A percentile compares a stretch with the other conserved stretches of the same genome.
These are phyloP conservation scores for Deuterostichococcus epilithicus DNA, from an alignment of 139 green algal genomes.

Conservation along the genomic window DNA sequence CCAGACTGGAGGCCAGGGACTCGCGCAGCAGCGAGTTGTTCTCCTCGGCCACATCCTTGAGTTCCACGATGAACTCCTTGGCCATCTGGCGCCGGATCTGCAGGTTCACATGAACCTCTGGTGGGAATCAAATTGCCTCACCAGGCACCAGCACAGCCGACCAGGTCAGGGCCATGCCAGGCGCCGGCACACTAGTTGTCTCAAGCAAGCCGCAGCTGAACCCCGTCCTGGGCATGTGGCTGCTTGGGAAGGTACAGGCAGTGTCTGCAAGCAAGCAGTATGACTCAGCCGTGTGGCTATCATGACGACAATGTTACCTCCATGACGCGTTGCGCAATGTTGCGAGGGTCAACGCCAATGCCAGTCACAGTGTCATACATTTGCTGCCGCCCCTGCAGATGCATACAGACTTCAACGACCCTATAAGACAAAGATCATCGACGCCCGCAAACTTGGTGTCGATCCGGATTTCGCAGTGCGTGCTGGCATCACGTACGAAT, in stretches of 20 bases:
- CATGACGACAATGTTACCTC: conserved; percentile 60
- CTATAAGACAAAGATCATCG: neutral
- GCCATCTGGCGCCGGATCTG: conserved; percentile 70
- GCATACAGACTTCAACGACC: neutral
- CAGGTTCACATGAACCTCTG: neutral
- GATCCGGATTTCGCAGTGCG: no score
- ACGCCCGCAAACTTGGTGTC: no score
- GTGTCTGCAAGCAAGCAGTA: neutral
- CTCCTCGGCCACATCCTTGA: conserved; percentile 51
- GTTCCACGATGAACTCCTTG: conserved; percentile 76
- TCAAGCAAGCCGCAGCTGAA: neutral
- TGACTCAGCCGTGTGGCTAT: neutral
- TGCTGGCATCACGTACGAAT: no score
- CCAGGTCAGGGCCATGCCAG: no score
- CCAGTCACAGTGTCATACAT: conserved; percentile 52
- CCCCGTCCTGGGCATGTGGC: neutral
- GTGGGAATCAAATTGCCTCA: no score
- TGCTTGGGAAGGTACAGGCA: neutral
- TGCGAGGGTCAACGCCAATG: conserved; percentile 70
- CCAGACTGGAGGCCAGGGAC: conserved; percentile 17
- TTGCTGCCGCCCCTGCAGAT: conserved; percentile 24
- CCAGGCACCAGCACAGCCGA: no score
- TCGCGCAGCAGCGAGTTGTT: conserved; percentile 56
- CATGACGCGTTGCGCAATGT: conserved; percentile 83
- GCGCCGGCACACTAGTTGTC: no score